Conservation (phyloP, 2,329 filamentous ascomycete genomes). For the Microdochium paspali region DNA sequence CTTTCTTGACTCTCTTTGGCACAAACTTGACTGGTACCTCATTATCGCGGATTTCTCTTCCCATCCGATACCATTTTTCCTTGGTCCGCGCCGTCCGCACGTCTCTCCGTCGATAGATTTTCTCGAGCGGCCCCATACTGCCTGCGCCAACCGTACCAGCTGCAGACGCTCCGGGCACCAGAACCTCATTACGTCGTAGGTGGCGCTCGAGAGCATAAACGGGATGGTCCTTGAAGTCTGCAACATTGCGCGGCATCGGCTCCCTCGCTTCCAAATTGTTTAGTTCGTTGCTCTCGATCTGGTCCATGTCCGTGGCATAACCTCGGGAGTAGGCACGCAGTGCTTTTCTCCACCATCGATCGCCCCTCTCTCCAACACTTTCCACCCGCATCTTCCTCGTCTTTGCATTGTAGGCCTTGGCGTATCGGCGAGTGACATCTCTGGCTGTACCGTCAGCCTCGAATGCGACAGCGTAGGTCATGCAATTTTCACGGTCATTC, state of each 20-base stretch:
- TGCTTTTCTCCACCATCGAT: constrained; percentile 43
- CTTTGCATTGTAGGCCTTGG: constrained; percentile 84
- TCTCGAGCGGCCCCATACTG: constrained; percentile 54
- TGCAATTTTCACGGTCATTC: constrained; percentile 63
- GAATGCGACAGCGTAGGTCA: constrained; percentile 81
- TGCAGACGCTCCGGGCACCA: constrained; percentile 58
- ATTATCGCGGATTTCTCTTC: constrained; percentile 65
- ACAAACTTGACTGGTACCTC: constrained; percentile 78
- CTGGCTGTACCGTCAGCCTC: constrained; percentile 67
- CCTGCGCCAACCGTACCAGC: constrained; percentile 72
- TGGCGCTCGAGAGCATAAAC: constrained; percentile 79
- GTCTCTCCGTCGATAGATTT: constrained; percentile 73
- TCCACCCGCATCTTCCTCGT: constrained; percentile 78
- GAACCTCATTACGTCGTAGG: constrained; percentile 71
- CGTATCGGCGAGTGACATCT: constrained; percentile 83
- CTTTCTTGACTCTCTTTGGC: constrained; percentile 31
- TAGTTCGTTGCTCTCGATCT: constrained; percentile 75
- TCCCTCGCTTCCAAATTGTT: constrained; percentile 63
- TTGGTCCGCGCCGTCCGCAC: constrained; percentile 69
- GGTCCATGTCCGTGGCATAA: constrained; percentile 56
- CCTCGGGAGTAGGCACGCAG: constrained; percentile 37
- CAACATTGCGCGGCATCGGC: constrained; percentile 75
- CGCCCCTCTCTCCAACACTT: constrained; percentile 33
- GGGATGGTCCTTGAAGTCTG: constrained; percentile 82
- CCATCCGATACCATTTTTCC: constrained; percentile 86